A percentile compares a stretch with the other conserved stretches of the same genome.
Evolutionary conservation across 495 filamentous ascomycete species (phyloP).

Genomic region (Massariosphaeria phaeospora): DNA sequence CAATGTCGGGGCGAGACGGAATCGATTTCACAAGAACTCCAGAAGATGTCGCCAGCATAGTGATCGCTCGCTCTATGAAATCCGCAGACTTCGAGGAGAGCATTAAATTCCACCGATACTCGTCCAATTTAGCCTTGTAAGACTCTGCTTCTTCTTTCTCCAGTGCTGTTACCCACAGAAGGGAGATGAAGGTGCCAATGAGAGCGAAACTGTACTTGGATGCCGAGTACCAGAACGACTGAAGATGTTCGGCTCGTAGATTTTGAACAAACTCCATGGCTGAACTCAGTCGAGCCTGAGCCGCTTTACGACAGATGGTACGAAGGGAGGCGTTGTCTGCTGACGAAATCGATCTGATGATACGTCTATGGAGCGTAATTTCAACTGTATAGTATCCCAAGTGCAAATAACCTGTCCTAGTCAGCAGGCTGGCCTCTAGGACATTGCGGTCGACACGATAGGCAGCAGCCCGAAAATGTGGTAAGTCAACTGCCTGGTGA

Average conservation of each 20-base stretch:
- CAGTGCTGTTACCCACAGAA: slow-evolving; percentile 26
- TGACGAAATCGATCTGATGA: slow-evolving; percentile 50
- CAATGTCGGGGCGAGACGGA: slow-evolving; percentile 18
- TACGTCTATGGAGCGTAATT: slow-evolving; percentile 58
- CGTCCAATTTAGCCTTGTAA: slow-evolving; percentile 30
- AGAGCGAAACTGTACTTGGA: slow-evolving; percentile 35
- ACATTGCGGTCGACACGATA: neutral
- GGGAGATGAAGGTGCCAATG: slow-evolving; percentile 29
- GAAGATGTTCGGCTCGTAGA: slow-evolving; percentile 64
- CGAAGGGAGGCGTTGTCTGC: slow-evolving; percentile 44
- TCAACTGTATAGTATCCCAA: slow-evolving; percentile 59
- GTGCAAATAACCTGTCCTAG: slow-evolving; percentile 49
- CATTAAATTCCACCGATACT: slow-evolving; percentile 30
- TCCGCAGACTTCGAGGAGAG: slow-evolving; percentile 30
- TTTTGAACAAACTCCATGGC: slow-evolving; percentile 76
- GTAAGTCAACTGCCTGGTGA: neutral
- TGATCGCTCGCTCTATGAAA: slow-evolving; percentile 31
- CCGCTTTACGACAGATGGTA: slow-evolving; percentile 36
- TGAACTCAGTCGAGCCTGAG: slow-evolving; percentile 59
- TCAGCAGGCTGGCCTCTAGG: neutral
- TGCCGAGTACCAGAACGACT: slow-evolving; percentile 56
- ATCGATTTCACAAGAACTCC: slow-evolving; percentile 31
- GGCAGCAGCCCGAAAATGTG: slow-evolving; percentile 15
- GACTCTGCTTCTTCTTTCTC: slow-evolving; percentile 30
- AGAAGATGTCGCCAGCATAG: slow-evolving; percentile 29